These are phyloP conservation scores for Earliella scabrosa DNA, from an alignment of 1,284 basidiomycete genomes.

Conservation along the genomic window DNA sequence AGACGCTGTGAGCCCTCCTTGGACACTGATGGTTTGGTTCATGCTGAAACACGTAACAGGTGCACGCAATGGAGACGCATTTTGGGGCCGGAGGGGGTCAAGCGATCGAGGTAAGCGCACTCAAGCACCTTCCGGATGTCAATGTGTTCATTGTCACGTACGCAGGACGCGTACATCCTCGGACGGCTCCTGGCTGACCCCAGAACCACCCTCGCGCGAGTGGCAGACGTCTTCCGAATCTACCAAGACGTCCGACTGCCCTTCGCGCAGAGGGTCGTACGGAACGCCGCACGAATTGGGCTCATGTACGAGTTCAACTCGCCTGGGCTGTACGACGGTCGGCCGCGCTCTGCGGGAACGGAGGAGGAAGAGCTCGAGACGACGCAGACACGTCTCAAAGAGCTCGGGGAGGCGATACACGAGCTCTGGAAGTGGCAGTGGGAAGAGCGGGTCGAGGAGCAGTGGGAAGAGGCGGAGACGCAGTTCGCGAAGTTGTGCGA, in stretches of 20 bases:
- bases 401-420: conserved; percentile 18
- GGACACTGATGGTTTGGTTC: neutral
- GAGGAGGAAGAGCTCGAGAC: conserved; percentile 1
- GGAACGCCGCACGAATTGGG: conserved; percentile 17
- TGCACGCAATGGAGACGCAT: conserved; percentile 45
- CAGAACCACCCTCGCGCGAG: conserved; percentile 9
- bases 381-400: conserved; percentile 6
- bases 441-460: conserved; percentile 20
- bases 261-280: conserved; percentile 18
- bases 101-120: conserved; percentile 40
- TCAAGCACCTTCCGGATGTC: neutral
- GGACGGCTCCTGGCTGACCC: conserved; percentile 36
- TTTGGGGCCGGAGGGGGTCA: conserved; percentile 46
- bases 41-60: conserved; percentile 23
- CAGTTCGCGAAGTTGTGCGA: conserved; percentile 7
- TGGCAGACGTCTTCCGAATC: conserved; percentile 16
- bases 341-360: neutral
- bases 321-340: conserved; percentile 24
- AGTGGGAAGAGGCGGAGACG: conserved; percentile 24
- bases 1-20: conserved; percentile 26
- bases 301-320: conserved; percentile 27
- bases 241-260: conserved; percentile 26
- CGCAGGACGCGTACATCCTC: conserved; percentile 42
- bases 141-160: neutral
- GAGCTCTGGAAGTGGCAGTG: conserved; percentile 31